Percentiles rank a stretch among this genome's conserved stretches.
These are phyloP conservation scores for Fallopia convolvulus DNA, from an alignment of 148 eudicot species.

Conservation along the genomic window DNA sequence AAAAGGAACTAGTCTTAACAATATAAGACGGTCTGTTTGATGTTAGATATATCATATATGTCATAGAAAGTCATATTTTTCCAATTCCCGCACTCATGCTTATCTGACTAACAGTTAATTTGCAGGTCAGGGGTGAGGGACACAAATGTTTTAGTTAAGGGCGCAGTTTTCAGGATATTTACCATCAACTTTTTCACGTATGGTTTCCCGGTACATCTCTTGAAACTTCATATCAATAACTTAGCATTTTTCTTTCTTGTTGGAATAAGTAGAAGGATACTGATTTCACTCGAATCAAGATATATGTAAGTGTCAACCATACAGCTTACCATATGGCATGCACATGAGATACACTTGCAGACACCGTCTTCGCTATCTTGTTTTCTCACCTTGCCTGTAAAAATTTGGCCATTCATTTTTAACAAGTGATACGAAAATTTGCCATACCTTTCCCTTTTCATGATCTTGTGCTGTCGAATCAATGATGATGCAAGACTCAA, in stretches of 20 bases:
- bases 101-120: constrained; percentile 10
- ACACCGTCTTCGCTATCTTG: neutral
- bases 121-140: constrained; percentile 94
- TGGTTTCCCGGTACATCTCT: constrained; percentile 91
- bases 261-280: neutral
- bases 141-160: constrained; percentile 76
- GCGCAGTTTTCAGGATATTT: constrained; percentile 77
- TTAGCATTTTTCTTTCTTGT: neutral
- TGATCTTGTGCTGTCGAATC: neutral
- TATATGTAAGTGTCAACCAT: neutral
- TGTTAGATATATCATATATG: neutral
- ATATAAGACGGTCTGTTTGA: no score
- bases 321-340: neutral
- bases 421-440: neutral
- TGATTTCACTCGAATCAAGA: neutral
- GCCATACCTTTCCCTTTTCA: neutral
- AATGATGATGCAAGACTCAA: neutral
- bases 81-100: constrained; percentile 12
- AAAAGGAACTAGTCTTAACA: no score
- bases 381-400: neutral
- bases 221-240: constrained; percentile 16
- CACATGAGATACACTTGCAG: neutral
- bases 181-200: constrained; percentile 99
- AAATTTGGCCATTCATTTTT: neutral
- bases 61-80: neutral